Evolutionary conservation across 2,329 filamentous ascomycete species (phyloP).

Genomic region (Metarhizium brunneum): DNA sequence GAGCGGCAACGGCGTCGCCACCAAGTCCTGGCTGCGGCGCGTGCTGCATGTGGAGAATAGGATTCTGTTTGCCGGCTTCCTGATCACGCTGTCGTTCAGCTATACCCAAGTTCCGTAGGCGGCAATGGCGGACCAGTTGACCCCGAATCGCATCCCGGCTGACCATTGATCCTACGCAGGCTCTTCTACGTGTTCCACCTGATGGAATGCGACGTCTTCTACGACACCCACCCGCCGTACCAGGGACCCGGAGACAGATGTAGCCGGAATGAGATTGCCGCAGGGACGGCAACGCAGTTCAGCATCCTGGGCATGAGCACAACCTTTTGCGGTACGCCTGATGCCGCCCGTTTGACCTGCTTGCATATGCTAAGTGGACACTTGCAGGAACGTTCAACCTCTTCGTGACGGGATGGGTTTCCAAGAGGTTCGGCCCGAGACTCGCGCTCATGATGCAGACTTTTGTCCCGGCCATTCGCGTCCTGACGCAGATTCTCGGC

Average conservation of each 20-base stretch:
- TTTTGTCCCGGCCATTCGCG: slow-evolving; percentile 53
- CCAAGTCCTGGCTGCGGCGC: not conserved
- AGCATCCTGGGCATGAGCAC: slow-evolving; percentile 59
- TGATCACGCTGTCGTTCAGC: slow-evolving; percentile 44
- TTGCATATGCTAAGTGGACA: not conserved
- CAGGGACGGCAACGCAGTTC: slow-evolving; percentile 52
- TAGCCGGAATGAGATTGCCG: slow-evolving; percentile 51
- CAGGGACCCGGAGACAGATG: slow-evolving; percentile 44
- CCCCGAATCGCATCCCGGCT: no score
- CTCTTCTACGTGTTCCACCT: slow-evolving; percentile 58
- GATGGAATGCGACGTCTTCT: slow-evolving; percentile 65
- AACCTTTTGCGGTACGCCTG: slow-evolving; percentile 47
- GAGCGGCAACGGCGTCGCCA: not conserved
- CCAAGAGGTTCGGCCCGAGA: slow-evolving; percentile 57
- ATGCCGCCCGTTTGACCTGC: not conserved
- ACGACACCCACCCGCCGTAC: slow-evolving; percentile 45
- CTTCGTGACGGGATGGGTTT: slow-evolving; percentile 57
- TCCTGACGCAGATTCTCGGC: slow-evolving; percentile 55
- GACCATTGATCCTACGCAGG: slow-evolving; percentile 12
- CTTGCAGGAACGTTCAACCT: slow-evolving; percentile 45
- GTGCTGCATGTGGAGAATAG: slow-evolving; percentile 29
- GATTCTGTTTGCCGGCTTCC: slow-evolving; percentile 48
- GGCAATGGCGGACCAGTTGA: not conserved
- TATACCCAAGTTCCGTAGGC: slow-evolving; percentile 41
- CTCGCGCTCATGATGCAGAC: slow-evolving; percentile 53